Evolutionary conservation across 768 basidiomycete genomes (phyloP).

Genomic region (Russula virescens): DNA sequence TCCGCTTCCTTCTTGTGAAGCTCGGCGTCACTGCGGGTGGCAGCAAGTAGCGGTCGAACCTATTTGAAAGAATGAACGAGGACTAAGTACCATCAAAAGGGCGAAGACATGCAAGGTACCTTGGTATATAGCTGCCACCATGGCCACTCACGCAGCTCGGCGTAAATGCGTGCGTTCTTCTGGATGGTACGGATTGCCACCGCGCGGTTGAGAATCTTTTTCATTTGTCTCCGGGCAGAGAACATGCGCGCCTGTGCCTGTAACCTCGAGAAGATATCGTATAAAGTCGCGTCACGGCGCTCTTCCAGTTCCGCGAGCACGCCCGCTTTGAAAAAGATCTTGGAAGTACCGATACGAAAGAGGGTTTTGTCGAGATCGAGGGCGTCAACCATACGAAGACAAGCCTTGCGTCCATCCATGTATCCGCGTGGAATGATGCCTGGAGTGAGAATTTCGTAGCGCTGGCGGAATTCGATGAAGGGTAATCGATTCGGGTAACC

Average conservation of each 20-base stretch:
- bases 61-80: conserved; percentile 28
- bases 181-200: conserved; percentile 90
- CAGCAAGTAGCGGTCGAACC: conserved; percentile 89
- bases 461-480: conserved; percentile 95
- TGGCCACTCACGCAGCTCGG: conserved; percentile 89
- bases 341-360: conserved; percentile 91
- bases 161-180: conserved; percentile 87
- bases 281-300: conserved; percentile 79
- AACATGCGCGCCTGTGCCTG: conserved; percentile 85
- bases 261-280: conserved; percentile 80
- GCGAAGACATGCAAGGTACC: conserved; percentile 33
- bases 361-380: conserved; percentile 80
- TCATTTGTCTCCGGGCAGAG: conserved; percentile 84
- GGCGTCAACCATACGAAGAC: conserved; percentile 81
- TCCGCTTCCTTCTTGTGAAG: conserved; percentile 84
- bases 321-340: conserved; percentile 99
- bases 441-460: conserved; percentile 93
- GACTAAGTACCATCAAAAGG: neutral
- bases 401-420: conserved; percentile 96
- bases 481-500: conserved; percentile 97
- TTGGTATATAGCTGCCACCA: conserved; percentile 99
- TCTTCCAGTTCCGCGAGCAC: conserved; percentile 96
- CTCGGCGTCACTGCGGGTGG: conserved; percentile 90
- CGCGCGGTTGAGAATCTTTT: conserved; percentile 91
- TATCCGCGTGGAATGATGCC: conserved; percentile 92